Conservation (phyloP, 139 green algal genomes). For the Spirogloea muscicola region DNA sequence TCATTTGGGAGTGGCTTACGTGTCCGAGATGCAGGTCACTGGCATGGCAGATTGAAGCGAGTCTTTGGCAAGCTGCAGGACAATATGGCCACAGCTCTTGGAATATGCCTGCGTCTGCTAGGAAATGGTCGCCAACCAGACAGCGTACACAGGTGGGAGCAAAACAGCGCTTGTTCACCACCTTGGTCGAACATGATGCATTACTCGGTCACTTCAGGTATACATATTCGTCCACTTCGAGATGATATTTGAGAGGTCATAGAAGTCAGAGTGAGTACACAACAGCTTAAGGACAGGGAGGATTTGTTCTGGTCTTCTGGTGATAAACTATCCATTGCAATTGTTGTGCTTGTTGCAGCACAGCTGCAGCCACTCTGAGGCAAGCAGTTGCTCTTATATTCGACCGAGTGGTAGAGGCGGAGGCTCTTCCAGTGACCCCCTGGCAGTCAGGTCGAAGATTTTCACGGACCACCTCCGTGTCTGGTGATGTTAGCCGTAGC, state of each 20-base stretch:
- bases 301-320: background rate
- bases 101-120: slow-evolving; percentile 38
- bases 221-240: too few species aligned
- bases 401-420: slow-evolving; percentile 30
- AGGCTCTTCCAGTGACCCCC: slow-evolving; percentile 21
- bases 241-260: too few species aligned
- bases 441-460: background rate
- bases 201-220: too few species aligned
- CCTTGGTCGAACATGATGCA: too few species aligned
- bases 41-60: background rate
- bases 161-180: too few species aligned
- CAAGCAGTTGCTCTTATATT: slow-evolving; percentile 50
- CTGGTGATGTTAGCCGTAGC: slow-evolving; percentile 31
- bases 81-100: slow-evolving; percentile 22
- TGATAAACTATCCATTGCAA: background rate
- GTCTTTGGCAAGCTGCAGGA: slow-evolving; percentile 15
- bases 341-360: slow-evolving; percentile 23
- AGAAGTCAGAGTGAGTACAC: too few species aligned
- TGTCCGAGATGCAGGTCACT: background rate
- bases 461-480: slow-evolving; percentile 1
- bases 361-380: slow-evolving; percentile 41
- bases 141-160: slow-evolving; percentile 26
- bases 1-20: background rate
- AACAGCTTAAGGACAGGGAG: too few species aligned
- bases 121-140: slow-evolving; percentile 8